phyloP scores from a whole-genome alignment of 108 stramenopile species.

The Aureococcus anophagefferens region DNA sequence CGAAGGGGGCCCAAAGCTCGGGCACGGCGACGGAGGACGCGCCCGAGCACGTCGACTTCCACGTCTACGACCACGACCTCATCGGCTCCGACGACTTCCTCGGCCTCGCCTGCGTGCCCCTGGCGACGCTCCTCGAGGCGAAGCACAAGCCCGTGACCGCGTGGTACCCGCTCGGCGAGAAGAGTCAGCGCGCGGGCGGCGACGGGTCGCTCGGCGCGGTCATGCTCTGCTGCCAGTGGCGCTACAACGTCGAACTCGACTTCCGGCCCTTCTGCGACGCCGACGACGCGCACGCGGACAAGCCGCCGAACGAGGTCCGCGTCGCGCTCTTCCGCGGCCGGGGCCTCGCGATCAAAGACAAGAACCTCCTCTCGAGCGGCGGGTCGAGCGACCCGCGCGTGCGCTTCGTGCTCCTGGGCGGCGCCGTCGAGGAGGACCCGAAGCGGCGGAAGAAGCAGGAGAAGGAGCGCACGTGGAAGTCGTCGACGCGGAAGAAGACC shows the following conservation, averaged over 20 bases:
- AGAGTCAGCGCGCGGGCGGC: background rate
- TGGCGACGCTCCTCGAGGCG: background rate
- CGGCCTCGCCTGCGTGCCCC: background rate
- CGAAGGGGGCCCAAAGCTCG: background rate
- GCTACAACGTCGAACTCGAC: background rate
- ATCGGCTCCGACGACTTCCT: background rate
- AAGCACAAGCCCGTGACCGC: background rate
- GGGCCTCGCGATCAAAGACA: constrained; percentile 17
- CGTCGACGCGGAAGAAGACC: background rate
- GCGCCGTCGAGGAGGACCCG: background rate
- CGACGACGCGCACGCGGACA: background rate
- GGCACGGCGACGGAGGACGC: background rate
- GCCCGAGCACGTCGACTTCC: background rate
- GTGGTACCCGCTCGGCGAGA: background rate
- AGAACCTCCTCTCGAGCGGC: constrained; percentile 13
- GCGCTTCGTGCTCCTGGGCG: background rate
- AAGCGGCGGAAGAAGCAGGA: background rate
- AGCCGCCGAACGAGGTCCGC: constrained; percentile 8
- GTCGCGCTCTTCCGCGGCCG: constrained; percentile 1
- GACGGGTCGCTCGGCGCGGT: background rate
- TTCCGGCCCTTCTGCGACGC: background rate
- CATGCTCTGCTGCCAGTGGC: background rate
- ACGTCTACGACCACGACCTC: constrained; percentile 4
- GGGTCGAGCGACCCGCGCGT: constrained; percentile 5
- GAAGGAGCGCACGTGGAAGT: background rate